Conservation (phyloP, 306 rosid species). For the Hippophae rhamnoides region DNA sequence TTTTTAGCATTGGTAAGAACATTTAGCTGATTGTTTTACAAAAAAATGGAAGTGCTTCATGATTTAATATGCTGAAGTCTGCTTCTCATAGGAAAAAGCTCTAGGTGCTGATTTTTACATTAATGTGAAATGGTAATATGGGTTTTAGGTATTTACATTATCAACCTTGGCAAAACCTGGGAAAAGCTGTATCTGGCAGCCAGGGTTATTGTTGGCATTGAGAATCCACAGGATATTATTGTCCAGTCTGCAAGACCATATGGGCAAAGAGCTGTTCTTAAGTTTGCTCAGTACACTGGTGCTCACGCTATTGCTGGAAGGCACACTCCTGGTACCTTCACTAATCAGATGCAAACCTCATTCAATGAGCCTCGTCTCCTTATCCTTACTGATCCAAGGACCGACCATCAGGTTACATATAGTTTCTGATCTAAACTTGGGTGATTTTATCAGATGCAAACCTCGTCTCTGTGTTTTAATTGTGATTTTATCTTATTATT, state of each 20-base stretch:
- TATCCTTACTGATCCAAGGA: slow-evolving; percentile 83
- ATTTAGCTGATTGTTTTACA: too few relatives aligned
- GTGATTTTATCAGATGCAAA: too few relatives aligned
- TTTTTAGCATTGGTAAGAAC: too few relatives aligned
- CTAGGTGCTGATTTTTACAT: too few relatives aligned
- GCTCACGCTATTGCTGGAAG: slow-evolving; percentile 78
- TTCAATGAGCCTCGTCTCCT: slow-evolving; percentile 87
- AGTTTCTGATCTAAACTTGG: too few relatives aligned
- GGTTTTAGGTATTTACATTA: slow-evolving; percentile 55
- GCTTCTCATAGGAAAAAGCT: too few relatives aligned
- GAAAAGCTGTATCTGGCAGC: slow-evolving; percentile 79
- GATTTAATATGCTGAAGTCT: too few relatives aligned
- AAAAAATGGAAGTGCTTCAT: too few relatives aligned
- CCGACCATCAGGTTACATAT: slow-evolving; percentile 69
- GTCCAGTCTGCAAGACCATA: slow-evolving; percentile 79
- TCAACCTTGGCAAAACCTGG: slow-evolving; percentile 77
- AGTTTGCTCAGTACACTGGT: slow-evolving; percentile 78
- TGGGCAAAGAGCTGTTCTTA: slow-evolving; percentile 77
- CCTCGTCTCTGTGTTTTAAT: not conserved
- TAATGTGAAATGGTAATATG: too few relatives aligned
- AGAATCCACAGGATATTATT: slow-evolving; percentile 70
- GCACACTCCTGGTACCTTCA: slow-evolving; percentile 83
- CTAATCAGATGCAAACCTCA: slow-evolving; percentile 84
- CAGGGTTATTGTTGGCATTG: slow-evolving; percentile 72
- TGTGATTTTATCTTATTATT: not conserved